These are phyloP conservation scores for Psilocybe mexicana DNA, from an alignment of 1,284 basidiomycete species.

Conservation along the genomic window DNA sequence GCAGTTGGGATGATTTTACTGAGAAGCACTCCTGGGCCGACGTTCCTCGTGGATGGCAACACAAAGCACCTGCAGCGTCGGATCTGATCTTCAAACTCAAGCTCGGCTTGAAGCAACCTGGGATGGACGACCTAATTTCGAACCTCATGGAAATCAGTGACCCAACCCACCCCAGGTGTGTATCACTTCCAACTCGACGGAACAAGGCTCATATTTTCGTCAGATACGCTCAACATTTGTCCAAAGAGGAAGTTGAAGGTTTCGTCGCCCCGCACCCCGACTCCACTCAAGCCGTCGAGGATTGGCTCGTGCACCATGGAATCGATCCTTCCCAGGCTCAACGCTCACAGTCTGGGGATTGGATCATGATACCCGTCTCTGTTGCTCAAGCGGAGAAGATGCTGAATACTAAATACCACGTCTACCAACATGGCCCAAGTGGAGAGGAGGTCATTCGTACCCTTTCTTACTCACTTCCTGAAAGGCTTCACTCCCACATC, in stretches of 20 bases:
- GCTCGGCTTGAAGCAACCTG: constrained; percentile 55
- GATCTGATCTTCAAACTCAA: constrained; percentile 51
- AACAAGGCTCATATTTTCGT: constrained; percentile 12
- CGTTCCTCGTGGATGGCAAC: constrained; percentile 55
- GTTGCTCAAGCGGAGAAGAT: constrained; percentile 58
- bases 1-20: constrained; percentile 52
- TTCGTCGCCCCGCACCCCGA: constrained; percentile 54
- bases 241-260: constrained; percentile 54
- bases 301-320: constrained; percentile 59
- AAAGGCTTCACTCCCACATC: constrained; percentile 49
- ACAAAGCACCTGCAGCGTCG: constrained; percentile 44
- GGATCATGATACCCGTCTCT: constrained; percentile 55
- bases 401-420: constrained; percentile 53
- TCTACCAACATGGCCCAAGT: constrained; percentile 50
- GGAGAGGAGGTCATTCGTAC: constrained; percentile 53
- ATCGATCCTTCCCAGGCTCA: constrained; percentile 37
- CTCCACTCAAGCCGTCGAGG: constrained; percentile 47
- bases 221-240: constrained; percentile 58
- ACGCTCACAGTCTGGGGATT: constrained; percentile 51
- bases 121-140: constrained; percentile 50
- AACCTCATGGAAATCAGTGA: constrained; percentile 62
- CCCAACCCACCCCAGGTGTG: constrained; percentile 51
- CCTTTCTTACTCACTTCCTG: constrained; percentile 55
- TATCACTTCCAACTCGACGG: constrained; percentile 17
- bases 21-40: constrained; percentile 60